Base-by-base conservation (phyloP, 1,284 basidiomycete genomes). In the Sutorius eximius region DNA sequence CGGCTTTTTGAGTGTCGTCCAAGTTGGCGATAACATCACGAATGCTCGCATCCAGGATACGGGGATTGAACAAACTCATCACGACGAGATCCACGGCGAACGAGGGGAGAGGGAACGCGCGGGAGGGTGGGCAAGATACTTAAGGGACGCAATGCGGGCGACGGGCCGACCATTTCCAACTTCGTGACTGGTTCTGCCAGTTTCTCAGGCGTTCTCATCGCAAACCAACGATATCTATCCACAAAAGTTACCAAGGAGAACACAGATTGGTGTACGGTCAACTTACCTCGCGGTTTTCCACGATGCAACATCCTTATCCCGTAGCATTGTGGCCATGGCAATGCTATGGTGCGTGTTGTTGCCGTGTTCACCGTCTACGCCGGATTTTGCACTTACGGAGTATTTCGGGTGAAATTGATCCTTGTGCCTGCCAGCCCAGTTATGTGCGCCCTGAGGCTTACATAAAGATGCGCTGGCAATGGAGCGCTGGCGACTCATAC, bases 21-120 rank as follows among this genome's bases (percentile, higher is more conserved):
- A 59, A 18, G 45, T 48, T 45, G 55, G 3, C 16, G 16, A 38
- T 61, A 7, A 61, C 55, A 38, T 59, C 57, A 13, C 48, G 57
- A 18, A 58, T 59, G 45, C 57, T 59, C 11, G 57, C 57, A 18
- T 59, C 57, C 29, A 59, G 29, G 18, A 59, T 61, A 27, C 57
- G 57, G 3, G 57, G 59, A 44, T 59, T 88, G 75, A 88, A 87
- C 56, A 85, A 74, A 64, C 78, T 79, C 80, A 61, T 59, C 24
- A 47, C 8, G 22, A 9, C 16, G n/a, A 24, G n/a, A 9, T 13
- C 11, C 13, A 20, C 18, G 27, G 22, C 2, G 9, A 48, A 29
- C n/a, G 29, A 34, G 44, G 20, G 11, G 24, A 10, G 27, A 11
- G 15, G 20, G 20, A 3, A 1, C 1, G 36, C 10, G 41, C n/a